Conservation (phyloP, 2,329 filamentous ascomycete species). For the Clarireedia monteithiana region DNA sequence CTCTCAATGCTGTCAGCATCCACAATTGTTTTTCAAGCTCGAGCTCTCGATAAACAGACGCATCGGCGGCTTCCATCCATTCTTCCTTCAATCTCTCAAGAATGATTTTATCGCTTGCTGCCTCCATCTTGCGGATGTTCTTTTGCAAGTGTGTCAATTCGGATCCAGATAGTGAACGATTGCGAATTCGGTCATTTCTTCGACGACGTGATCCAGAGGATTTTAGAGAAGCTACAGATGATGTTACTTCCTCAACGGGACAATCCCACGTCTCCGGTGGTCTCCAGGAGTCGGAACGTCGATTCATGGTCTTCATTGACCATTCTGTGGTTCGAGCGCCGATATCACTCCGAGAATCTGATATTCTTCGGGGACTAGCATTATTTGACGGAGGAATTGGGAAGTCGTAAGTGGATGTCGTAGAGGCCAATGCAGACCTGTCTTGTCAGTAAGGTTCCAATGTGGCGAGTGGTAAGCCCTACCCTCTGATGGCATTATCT, state of each 20-base stretch:
- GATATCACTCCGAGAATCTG: constrained; percentile 1
- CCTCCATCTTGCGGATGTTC: constrained; percentile 48
- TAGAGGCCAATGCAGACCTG: constrained; percentile 8
- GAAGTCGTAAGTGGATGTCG: constrained; percentile 18
- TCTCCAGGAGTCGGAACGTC: constrained; percentile 16
- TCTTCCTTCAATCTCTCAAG: constrained; percentile 47
- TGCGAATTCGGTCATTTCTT: constrained; percentile 1
- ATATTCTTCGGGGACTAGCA: not conserved
- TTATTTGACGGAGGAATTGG: constrained; percentile 14
- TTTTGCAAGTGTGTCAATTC: constrained; percentile 38
- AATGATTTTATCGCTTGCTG: constrained; percentile 42
- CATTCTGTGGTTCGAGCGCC: constrained; percentile 9
- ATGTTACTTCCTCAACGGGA: not conserved
- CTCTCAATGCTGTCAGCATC: constrained; percentile 51
- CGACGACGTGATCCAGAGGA: constrained; percentile 1
- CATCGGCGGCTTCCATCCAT: constrained; percentile 38
- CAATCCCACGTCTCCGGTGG: constrained; percentile 21
- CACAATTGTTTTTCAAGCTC: constrained; percentile 51
- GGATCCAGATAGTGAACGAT: constrained; percentile 4
- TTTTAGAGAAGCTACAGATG: constrained; percentile 4
- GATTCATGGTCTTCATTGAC: constrained; percentile 8
- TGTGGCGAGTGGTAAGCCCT: not conserved
- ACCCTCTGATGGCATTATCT: constrained; percentile 14
- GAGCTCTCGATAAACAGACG: constrained; percentile 41
- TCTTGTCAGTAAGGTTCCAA: constrained; percentile 1